Evolutionary conservation across 2,329 filamentous ascomycete species (phyloP), one percentile per base, ranked within the genome.

Genomic region (Incumbomyces delicatus): DNA sequence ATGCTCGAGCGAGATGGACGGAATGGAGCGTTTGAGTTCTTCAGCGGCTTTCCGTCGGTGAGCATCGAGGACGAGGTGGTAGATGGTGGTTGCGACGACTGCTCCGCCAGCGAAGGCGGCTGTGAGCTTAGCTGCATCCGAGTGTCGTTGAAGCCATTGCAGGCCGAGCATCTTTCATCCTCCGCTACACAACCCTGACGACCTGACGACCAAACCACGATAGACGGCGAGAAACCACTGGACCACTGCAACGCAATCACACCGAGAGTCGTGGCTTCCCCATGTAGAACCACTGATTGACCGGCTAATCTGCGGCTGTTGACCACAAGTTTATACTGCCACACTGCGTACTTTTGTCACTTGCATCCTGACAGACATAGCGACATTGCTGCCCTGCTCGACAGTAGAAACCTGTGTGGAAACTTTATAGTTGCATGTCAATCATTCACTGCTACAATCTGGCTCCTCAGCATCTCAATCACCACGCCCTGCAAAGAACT

Each of bases 21-120:
- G 55, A 51, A 83, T 82, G 1, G 77, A 80, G 36, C 72, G 72
- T 56, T 82, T 82, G 48, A 83, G 58, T 41, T 77, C 68, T 46
- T 73, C 66, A 17, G 81, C 70, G 41, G 71, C 72, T 54, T 75
- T 74, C 58, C 70, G 71, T 48, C 75, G 68, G 53, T 68, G 70
- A 31, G 75, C 68, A 45, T 75, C 69, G 58, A 81, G 77, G 44
- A 75, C 70, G 2, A 76, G 74, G 39, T 80, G 64, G 39, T 81
- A 77, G 1, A 74, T 69, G 7, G 53, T 56, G 3, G 50, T 48
- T 14, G 55, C 55, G 3, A 66, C 70, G 20, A 73, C 70, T 5
- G 75, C 58, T 6, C 67, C 66, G 10, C 68, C 68, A 3, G 72
- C 73, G 8, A 73, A 62, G 8, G 58, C 47, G 11, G 53, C 43